phyloP scores from a whole-genome alignment of 306 rosid genomes.

The Vicia faba region DNA sequence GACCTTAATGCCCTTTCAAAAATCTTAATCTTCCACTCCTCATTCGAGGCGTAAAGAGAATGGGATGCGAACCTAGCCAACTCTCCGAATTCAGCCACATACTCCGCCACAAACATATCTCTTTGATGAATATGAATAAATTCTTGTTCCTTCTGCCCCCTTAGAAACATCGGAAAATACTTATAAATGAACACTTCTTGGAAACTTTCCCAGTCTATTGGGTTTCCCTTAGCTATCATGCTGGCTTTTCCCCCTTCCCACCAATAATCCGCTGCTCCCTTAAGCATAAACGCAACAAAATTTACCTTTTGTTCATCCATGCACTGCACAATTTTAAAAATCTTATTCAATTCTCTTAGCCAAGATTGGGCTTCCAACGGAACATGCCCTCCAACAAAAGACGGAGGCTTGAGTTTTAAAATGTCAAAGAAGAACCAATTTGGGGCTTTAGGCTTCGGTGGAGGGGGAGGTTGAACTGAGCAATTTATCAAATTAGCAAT shows the following conservation, averaged over 20 bases:
- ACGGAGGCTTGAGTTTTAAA: not conserved
- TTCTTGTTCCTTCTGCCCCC: not conserved
- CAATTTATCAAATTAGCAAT: not conserved
- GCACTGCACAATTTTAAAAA: not conserved
- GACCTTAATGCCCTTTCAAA: no score
- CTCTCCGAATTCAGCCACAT: no score
- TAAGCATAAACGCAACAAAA: not conserved
- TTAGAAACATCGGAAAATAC: not conserved
- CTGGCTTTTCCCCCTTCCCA: not conserved
- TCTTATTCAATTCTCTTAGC: not conserved
- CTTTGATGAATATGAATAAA: no score
- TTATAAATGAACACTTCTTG: not conserved
- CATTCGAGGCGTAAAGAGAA: no score
- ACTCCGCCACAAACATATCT: no score
- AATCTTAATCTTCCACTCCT: no score
- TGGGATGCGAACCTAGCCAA: no score
- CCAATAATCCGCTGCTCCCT: not conserved
- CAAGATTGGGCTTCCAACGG: not conserved
- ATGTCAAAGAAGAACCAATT: not conserved
- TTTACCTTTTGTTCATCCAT: not conserved
- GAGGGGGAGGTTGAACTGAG: not conserved
- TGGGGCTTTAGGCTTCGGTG: not conserved
- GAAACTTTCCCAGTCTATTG: not conserved
- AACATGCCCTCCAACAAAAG: not conserved
- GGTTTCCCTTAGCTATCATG: not conserved